A percentile compares a stretch with the other conserved stretches of the same genome.
phyloP scores from a whole-genome alignment of 768 basidiomycete genomes.

The Infundibulicybe gibba region DNA sequence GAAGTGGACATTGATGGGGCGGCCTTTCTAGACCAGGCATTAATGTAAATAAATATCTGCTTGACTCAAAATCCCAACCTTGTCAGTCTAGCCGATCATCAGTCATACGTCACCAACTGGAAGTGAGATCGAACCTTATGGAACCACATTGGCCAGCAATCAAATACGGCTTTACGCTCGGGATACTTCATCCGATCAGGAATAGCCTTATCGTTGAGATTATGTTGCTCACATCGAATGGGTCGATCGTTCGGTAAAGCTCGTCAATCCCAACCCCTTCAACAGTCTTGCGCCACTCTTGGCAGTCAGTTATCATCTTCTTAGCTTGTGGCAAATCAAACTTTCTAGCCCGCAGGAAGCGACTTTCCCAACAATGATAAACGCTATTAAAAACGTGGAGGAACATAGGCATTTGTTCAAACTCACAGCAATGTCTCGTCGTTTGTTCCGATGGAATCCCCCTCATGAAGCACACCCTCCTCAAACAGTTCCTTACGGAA shows the following conservation, averaged over 20 bases:
- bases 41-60: not conserved
- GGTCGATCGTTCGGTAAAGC: slow-evolving; percentile 57
- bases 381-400: too few species aligned
- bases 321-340: slow-evolving; percentile 57
- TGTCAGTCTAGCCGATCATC: slow-evolving; percentile 52
- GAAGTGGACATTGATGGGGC: slow-evolving; percentile 65
- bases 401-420: too few species aligned
- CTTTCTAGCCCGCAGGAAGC: slow-evolving; percentile 74
- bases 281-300: slow-evolving; percentile 64
- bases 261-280: slow-evolving; percentile 65
- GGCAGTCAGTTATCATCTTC: slow-evolving; percentile 63
- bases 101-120: not conserved
- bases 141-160: slow-evolving; percentile 78
- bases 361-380: slow-evolving; percentile 30
- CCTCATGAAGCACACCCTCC: slow-evolving; percentile 55
- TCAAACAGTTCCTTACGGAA: slow-evolving; percentile 51
- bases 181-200: slow-evolving; percentile 47
- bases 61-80: slow-evolving; percentile 35
- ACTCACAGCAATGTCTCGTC: slow-evolving; percentile 56
- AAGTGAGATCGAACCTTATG: slow-evolving; percentile 51
- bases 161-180: slow-evolving; percentile 63
- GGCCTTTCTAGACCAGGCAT: slow-evolving; percentile 47
- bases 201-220: not conserved
- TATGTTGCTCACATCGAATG: slow-evolving; percentile 56
- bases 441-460: slow-evolving; percentile 59